Conservation (phyloP, 169 alveolate genomes). For the Plasmodium gonderi region DNA sequence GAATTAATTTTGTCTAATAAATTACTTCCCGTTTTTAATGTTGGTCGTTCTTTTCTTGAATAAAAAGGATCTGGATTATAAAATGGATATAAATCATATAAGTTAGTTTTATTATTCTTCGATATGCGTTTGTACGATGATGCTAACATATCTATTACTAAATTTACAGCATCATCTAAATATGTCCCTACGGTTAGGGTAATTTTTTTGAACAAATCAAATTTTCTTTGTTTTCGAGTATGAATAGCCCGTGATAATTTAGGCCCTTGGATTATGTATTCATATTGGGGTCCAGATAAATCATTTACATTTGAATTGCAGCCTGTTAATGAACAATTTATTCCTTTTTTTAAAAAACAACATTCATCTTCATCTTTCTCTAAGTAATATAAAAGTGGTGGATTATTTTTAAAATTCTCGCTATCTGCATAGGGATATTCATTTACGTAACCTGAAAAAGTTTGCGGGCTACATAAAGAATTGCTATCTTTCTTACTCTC, state of each 20-base stretch:
- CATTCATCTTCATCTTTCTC: slow-evolving; percentile 6
- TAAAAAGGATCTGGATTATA: slow-evolving; percentile 73
- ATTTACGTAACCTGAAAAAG: slow-evolving; percentile 7
- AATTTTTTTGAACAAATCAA: slow-evolving; percentile 52
- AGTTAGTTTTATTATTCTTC: slow-evolving; percentile 6
- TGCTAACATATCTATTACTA: slow-evolving; percentile 36
- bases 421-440: slow-evolving; percentile 16
- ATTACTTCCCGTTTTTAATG: slow-evolving; percentile 62
- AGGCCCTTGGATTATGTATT: slow-evolving; percentile 22
- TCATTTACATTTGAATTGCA: slow-evolving; percentile 17
- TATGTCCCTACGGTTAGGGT: slow-evolving; percentile 66
- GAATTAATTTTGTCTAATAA: slow-evolving; percentile 58
- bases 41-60: slow-evolving; percentile 71
- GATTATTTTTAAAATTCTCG: not conserved
- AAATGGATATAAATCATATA: slow-evolving; percentile 67
- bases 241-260: not conserved
- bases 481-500: not conserved
- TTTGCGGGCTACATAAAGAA: slow-evolving; percentile 12
- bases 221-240: not conserved
- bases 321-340: not conserved
- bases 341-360: slow-evolving; percentile 25
- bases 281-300: slow-evolving; percentile 13
- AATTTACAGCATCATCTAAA: slow-evolving; percentile 58
- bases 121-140: slow-evolving; percentile 11
- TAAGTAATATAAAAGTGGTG: slow-evolving; percentile 19